Percentiles rank a stretch among this genome's conserved stretches.
Conservation (phyloP, 2,329 filamentous ascomycete genomes). For the Penicillium janthinellum region DNA sequence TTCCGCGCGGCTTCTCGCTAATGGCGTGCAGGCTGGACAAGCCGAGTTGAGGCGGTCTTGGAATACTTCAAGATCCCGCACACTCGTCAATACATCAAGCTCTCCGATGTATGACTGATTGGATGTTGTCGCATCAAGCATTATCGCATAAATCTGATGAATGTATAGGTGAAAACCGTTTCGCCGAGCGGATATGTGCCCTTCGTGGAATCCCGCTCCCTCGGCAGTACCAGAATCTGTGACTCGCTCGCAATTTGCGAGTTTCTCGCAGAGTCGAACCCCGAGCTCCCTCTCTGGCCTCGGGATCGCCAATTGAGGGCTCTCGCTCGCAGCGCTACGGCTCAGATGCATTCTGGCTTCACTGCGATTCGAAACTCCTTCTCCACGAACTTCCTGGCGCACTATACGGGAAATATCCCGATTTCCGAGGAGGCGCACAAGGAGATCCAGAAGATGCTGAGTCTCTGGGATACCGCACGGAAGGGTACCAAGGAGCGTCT, state of each 20-base stretch:
- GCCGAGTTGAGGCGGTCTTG: slow-evolving; percentile 35
- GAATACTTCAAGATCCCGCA: slow-evolving; percentile 40
- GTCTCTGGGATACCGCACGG: slow-evolving; percentile 32
- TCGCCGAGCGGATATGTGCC: slow-evolving; percentile 37
- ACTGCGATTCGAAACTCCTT: slow-evolving; percentile 27
- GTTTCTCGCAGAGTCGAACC: slow-evolving; percentile 36
- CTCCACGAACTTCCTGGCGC: slow-evolving; percentile 34
- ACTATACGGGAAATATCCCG: slow-evolving; percentile 36
- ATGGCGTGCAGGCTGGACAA: slow-evolving; percentile 35
- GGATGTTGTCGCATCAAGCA: neutral
- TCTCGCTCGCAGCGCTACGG: slow-evolving; percentile 34
- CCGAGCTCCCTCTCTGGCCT: slow-evolving; percentile 35
- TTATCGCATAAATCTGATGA: neutral
- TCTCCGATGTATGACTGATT: slow-evolving; percentile 27
- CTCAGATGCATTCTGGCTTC: slow-evolving; percentile 42
- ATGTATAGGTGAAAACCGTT: slow-evolving; percentile 24
- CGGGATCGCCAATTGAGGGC: slow-evolving; percentile 35
- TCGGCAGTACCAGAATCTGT: slow-evolving; percentile 26
- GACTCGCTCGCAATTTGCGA: slow-evolving; percentile 40
- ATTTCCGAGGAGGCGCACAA: slow-evolving; percentile 25
- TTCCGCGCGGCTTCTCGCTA: neutral
- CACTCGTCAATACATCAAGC: slow-evolving; percentile 24
- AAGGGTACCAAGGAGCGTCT: slow-evolving; percentile 28
- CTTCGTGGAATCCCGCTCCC: slow-evolving; percentile 28
- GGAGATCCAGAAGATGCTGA: slow-evolving; percentile 31